Percentiles rank a stretch among this genome's conserved stretches.
phyloP scores from a whole-genome alignment of 805 yeast genomes.

The Naumovozyma baii region DNA sequence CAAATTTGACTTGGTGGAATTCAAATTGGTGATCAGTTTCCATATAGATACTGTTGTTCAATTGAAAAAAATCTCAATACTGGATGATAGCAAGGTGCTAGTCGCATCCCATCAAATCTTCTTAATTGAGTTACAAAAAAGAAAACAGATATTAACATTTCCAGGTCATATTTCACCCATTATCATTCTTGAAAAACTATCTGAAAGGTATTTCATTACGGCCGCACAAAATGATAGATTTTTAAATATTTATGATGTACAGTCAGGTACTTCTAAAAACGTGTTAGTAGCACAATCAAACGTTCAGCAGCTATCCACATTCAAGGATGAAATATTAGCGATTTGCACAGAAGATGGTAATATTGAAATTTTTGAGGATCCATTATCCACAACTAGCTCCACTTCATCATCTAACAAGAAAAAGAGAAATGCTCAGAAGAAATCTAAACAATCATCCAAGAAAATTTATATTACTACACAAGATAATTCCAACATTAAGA shows the following conservation, averaged over 20 bases:
- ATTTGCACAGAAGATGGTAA: conserved; percentile 67
- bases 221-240: conserved; percentile 76
- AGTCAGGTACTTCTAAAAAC: conserved; percentile 32
- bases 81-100: conserved; percentile 32
- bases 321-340: conserved; percentile 23
- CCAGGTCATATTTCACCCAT: conserved; percentile 76
- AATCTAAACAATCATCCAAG: conserved; percentile 44
- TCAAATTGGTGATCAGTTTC: conserved; percentile 35
- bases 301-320: conserved; percentile 37
- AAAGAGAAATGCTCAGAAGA: conserved; percentile 31
- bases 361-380: conserved; percentile 61
- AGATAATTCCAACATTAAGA: conserved; percentile 2
- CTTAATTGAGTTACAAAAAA: conserved; percentile 37
- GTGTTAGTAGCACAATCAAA: conserved; percentile 67
- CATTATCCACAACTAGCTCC: conserved; percentile 27
- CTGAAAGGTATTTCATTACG: conserved; percentile 44
- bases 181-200: conserved; percentile 34
- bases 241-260: conserved; percentile 50
- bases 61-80: conserved; percentile 23
- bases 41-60: conserved; percentile 28
- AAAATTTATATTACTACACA: conserved; percentile 42
- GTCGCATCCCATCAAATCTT: conserved; percentile 60
- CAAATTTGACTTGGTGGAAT: conserved; percentile 51
- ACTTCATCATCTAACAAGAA: conserved; percentile 23
- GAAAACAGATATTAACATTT: conserved; percentile 39